A percentile compares a stretch with the other conserved stretches of the same genome.
Conservation (phyloP, 2,329 filamentous ascomycete species). For the Ascochyta koolunga region DNA sequence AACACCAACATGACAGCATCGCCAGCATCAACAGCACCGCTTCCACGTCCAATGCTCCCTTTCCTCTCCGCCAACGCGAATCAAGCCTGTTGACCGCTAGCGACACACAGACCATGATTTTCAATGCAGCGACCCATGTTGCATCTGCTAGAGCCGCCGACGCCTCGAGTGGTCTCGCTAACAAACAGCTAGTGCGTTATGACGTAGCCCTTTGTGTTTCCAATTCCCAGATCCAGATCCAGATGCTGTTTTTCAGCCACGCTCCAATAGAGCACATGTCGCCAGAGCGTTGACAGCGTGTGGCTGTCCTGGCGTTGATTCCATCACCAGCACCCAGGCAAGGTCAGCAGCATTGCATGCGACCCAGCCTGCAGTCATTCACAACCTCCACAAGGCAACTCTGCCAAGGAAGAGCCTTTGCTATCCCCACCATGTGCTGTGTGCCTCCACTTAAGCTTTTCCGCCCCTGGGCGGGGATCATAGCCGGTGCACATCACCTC, state of each 20-base stretch:
- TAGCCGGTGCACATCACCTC: conserved; percentile 7
- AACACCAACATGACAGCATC: too few relatives aligned
- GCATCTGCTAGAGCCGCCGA: conserved; percentile 11
- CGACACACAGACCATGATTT: conserved; percentile 15
- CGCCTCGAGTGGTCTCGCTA: conserved; percentile 11
- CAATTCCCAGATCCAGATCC: conserved; percentile 7
- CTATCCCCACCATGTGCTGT: neutral
- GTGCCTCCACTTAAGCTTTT: conserved; percentile 13
- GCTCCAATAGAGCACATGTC: neutral
- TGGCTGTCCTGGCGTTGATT: conserved; percentile 1
- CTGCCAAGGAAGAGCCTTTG: neutral
- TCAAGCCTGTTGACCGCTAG: conserved; percentile 1
- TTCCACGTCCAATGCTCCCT: neutral
- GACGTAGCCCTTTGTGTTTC: conserved; percentile 6
- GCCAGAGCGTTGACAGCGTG: conserved; percentile 2
- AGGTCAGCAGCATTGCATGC: neutral
- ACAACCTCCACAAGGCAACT: neutral
- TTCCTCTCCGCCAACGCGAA: neutral
- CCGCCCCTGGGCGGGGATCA: conserved; percentile 4
- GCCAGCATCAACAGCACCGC: too few relatives aligned
- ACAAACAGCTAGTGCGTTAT: neutral
- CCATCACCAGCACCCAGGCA: neutral
- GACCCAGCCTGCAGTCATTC: neutral
- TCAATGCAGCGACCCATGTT: conserved; percentile 16
- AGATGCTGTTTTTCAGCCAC: conserved; percentile 12